A percentile compares a stretch with the other conserved stretches of the same genome.
phyloP scores from a whole-genome alignment of 257 asterid genomes.

The Solanum etuberosum region DNA sequence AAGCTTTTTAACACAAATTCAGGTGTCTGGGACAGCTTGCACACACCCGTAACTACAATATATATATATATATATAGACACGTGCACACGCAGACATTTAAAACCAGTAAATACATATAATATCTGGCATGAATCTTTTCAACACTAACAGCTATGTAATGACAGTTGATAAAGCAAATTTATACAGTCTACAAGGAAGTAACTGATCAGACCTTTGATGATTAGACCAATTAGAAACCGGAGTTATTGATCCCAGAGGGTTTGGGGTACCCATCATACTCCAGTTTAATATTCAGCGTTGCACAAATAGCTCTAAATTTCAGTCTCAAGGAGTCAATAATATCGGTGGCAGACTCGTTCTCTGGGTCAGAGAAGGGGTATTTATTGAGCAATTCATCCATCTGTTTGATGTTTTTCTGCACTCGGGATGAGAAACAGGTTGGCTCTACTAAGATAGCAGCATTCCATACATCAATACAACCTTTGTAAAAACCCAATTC shows the following conservation, averaged over 20 bases:
- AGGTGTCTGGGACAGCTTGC: background rate
- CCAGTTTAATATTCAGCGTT: constrained; percentile 41
- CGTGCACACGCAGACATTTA: background rate
- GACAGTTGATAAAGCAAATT: background rate
- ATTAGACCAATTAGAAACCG: background rate
- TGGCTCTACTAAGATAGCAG: constrained; percentile 45
- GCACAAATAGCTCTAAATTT: constrained; percentile 55
- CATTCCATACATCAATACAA: constrained; percentile 47
- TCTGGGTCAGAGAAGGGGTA: constrained; percentile 55
- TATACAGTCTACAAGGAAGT: background rate
- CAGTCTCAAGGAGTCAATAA: constrained; percentile 46
- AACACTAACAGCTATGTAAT: background rate
- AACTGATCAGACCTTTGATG: background rate
- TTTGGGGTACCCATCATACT: constrained; percentile 29
- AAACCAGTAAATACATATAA: background rate
- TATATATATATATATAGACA: background rate
- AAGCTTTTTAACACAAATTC: background rate
- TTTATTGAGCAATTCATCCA: constrained; percentile 42
- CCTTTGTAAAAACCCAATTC: constrained; percentile 69
- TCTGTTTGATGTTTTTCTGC: constrained; percentile 40
- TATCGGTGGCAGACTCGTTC: constrained; percentile 40
- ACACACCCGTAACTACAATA: background rate
- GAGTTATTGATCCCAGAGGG: constrained; percentile 1
- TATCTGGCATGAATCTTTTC: background rate
- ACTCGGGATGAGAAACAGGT: constrained; percentile 33